These are phyloP conservation scores for Mucor lusitanicus DNA, from an alignment of 371 early-diverging fungal species.

Conservation along the genomic window DNA sequence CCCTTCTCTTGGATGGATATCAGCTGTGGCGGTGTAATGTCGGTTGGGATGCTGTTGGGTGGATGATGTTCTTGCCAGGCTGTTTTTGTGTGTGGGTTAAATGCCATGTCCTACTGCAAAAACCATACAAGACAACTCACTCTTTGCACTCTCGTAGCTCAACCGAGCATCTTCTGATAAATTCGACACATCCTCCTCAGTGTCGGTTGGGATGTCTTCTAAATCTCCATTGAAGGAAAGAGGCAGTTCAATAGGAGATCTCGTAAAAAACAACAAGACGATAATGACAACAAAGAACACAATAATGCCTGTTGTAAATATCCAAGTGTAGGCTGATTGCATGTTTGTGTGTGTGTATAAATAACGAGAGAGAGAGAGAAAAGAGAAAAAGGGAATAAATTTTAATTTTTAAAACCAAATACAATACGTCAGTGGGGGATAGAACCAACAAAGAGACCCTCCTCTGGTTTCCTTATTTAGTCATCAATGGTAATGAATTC, in stretches of 20 bases:
- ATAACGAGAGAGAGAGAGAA: not conserved
- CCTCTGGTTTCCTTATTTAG: not conserved
- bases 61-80: conserved; percentile 47
- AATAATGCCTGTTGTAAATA: conserved; percentile 38
- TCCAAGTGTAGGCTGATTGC: conserved; percentile 1
- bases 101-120: too few relatives aligned
- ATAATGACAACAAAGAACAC: conserved; percentile 37
- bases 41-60: conserved; percentile 62
- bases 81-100: not conserved
- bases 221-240: conserved; percentile 29
- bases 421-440: not conserved
- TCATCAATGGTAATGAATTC: conserved; percentile 3
- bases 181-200: conserved; percentile 34
- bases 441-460: not conserved
- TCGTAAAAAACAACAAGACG: conserved; percentile 41
- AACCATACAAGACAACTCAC: conserved; percentile 11
- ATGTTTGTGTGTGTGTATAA: not conserved
- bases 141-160: conserved; percentile 49
- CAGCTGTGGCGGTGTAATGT: conserved; percentile 64
- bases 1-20: conserved; percentile 83
- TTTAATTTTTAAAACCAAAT: not conserved
- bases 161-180: conserved; percentile 48
- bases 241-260: conserved; percentile 34
- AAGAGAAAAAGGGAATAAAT: not conserved
- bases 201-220: conserved; percentile 39